Conservation (phyloP, 1,139 yeast species). For the Pneumocystis oryctolagi region DNA sequence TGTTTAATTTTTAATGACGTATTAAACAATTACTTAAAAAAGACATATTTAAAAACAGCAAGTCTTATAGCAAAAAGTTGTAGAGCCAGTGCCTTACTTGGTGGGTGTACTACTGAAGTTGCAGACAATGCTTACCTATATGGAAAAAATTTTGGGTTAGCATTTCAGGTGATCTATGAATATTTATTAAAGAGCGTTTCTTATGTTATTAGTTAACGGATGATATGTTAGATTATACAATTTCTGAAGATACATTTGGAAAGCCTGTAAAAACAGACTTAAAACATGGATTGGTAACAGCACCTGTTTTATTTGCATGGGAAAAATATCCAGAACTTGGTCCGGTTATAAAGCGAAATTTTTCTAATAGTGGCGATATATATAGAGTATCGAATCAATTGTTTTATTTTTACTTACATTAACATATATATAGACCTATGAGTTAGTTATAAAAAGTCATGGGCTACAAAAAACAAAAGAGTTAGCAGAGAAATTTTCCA, state of each 20-base stretch:
- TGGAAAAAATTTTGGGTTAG: conserved; percentile 84
- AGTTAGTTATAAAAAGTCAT: conserved; percentile 50
- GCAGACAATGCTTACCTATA: conserved; percentile 78
- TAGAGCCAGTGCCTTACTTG: conserved; percentile 81
- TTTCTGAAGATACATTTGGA: conserved; percentile 67
- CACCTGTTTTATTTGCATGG: conserved; percentile 95
- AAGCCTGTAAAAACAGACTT: conserved; percentile 85
- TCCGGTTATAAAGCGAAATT: conserved; percentile 67
- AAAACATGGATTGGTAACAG: conserved; percentile 87
- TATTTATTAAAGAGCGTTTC: background rate
- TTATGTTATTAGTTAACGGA: conserved; percentile 43
- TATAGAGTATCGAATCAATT: conserved; percentile 27
- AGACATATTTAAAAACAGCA: conserved; percentile 90
- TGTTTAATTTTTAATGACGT: conserved; percentile 26
- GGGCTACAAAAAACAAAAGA: conserved; percentile 67
- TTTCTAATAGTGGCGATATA: conserved; percentile 66
- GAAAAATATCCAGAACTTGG: conserved; percentile 73
- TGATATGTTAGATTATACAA: conserved; percentile 88
- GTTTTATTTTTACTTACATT: background rate
- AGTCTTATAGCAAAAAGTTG: conserved; percentile 90
- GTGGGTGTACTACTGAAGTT: conserved; percentile 62
- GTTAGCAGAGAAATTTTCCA: conserved; percentile 66
- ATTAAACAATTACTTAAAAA: conserved; percentile 47
- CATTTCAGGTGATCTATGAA: conserved; percentile 46
- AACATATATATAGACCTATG: conserved; percentile 34